Base-by-base conservation (phyloP, 164 flowering plant genomes). In the Sedum album region DNA sequence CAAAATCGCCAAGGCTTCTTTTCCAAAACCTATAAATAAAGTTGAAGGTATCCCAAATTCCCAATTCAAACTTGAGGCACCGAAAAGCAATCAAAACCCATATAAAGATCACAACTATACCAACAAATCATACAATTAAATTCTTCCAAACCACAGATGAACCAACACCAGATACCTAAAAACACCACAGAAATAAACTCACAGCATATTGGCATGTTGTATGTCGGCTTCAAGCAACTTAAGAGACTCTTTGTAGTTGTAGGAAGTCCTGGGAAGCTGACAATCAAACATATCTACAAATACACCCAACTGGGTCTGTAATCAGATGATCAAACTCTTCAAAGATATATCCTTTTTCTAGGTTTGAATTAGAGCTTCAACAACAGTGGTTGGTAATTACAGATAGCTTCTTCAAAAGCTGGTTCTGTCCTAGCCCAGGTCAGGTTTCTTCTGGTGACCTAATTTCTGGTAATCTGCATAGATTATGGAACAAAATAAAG, bases 141-240 rank as follows among this genome's bases (percentile, higher is more conserved):
- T 15, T 21, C 31, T 23, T 31, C 41, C 39, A 62, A 62, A 31
- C 13, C 23, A 17, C 18, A 62, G 0, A 28, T 1, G 23, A 39
- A 62, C n/a, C n/a, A n/a, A n/a, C n/a, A 62, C 39, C 6, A 31
- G 4, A 15, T 8, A 61, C 35, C 30, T 10, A 0, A 63, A 31
- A n/a, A 63, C 1, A 15, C 0, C 3, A 20, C 10, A 64, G 36
- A 28, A 64, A 33, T 15, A 41, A 66, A 71, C 76, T 76, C 65
- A 80, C 83, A 82, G 72, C 69, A 71, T 61, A 75, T 82, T 80
- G 63, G 85, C 85, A 68, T 76, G 81, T 31, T 80, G 82, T 42
- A 82, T 72, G 70, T 82, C 81, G 68, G 81, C 79, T 68, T 82
- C 82, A 65, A 82, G 69, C 30, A 67, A 66, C 77, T 79, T 73